Evolutionary conservation across 805 yeast species (phyloP).

Genomic region (Saturnispora mendoncae): DNA sequence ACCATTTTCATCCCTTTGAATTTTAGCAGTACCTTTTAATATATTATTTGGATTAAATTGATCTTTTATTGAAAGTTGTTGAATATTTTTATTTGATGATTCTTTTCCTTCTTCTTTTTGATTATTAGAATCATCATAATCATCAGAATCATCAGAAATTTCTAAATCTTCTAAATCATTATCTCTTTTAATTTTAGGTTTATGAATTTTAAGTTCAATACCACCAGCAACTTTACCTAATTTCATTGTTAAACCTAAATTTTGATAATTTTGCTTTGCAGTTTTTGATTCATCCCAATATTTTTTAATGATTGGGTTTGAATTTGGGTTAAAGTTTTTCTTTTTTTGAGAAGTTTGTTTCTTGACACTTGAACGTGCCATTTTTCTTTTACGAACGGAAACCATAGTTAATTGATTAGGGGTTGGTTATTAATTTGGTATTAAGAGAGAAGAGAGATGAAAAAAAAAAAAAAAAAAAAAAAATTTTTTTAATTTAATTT

Average conservation of each 20-base stretch:
- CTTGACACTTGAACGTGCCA: slow-evolving; percentile 66
- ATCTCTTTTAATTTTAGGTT: slow-evolving; percentile 22
- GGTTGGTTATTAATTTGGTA: neutral
- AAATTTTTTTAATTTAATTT: too few relatives aligned
- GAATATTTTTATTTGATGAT: slow-evolving; percentile 25
- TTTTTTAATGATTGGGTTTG: slow-evolving; percentile 77
- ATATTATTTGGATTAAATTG: slow-evolving; percentile 48
- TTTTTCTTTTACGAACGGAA: slow-evolving; percentile 76
- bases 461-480: neutral
- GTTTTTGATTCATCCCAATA: slow-evolving; percentile 86
- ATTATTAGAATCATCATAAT: slow-evolving; percentile 21
- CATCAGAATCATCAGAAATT: too few relatives aligned
- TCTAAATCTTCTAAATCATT: slow-evolving; percentile 16
- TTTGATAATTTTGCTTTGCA: slow-evolving; percentile 76
- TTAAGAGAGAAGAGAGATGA: neutral
- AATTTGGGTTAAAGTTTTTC: slow-evolving; percentile 52
- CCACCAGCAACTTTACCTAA: slow-evolving; percentile 75
- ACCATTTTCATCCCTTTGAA: slow-evolving; percentile 61
- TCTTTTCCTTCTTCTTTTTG: slow-evolving; percentile 30
- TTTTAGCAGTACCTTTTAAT: slow-evolving; percentile 71
- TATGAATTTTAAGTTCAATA: slow-evolving; percentile 46
- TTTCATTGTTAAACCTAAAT: slow-evolving; percentile 64
- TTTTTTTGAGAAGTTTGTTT: slow-evolving; percentile 64
- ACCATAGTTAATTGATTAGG: slow-evolving; percentile 20
- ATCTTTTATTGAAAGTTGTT: slow-evolving; percentile 1